These are phyloP conservation scores for Phaeophleospora eucalypticola DNA, from an alignment of 2,329 filamentous ascomycete species.

Conservation along the genomic window DNA sequence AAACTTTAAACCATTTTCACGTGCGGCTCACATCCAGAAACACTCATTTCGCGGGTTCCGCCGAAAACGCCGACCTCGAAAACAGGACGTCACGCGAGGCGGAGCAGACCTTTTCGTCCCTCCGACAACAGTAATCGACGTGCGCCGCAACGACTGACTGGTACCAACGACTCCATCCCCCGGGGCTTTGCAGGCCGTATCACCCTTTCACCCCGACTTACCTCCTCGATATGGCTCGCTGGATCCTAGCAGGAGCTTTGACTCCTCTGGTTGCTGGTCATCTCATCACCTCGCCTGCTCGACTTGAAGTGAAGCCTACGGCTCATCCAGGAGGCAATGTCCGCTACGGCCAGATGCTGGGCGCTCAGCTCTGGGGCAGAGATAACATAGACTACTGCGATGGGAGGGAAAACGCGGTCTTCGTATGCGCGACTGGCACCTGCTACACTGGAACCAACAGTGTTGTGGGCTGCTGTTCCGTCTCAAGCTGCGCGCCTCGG, in stretches of 20 bases:
- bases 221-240: background rate
- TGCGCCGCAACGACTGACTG: background rate
- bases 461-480: slow-evolving; percentile 20
- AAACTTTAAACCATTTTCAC: background rate
- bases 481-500: slow-evolving; percentile 14
- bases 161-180: background rate
- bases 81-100: background rate
- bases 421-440: slow-evolving; percentile 8
- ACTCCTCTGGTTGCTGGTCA: slow-evolving; percentile 2
- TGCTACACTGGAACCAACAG: slow-evolving; percentile 16
- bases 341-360: background rate
- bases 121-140: no score
- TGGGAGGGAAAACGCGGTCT: background rate
- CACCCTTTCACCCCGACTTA: background rate
- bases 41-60: no score
- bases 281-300: slow-evolving; percentile 5
- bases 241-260: background rate
- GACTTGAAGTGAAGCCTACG: slow-evolving; percentile 3
- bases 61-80: no score
- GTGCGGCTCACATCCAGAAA: background rate
- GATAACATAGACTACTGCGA: slow-evolving; percentile 4
- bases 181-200: background rate
- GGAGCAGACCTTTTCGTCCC: no score
- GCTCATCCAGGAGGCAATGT: background rate
- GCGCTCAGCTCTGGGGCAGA: background rate